These are phyloP conservation scores for Penicillium sp. DNA, from an alignment of 2,329 filamentous ascomycete species.

Conservation along the genomic window DNA sequence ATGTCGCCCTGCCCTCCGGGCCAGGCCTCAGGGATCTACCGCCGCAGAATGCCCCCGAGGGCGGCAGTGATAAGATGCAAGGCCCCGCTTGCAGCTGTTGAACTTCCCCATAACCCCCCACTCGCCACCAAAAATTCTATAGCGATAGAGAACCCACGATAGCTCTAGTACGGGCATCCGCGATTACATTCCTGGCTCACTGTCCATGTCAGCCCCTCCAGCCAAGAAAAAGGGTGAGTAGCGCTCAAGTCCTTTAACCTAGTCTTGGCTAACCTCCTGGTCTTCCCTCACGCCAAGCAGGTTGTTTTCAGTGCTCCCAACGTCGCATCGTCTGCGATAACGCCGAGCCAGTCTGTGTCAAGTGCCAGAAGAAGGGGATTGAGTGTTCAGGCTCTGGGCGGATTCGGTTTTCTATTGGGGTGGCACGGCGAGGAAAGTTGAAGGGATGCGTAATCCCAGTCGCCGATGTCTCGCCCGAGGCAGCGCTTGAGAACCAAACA, in stretches of 20 bases:
- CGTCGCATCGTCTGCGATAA: conserved; percentile 41
- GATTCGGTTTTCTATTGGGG: conserved; percentile 31
- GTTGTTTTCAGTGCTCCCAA: conserved; percentile 41
- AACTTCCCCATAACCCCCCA: not conserved
- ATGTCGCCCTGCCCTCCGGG: too few relatives aligned
- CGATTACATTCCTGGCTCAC: not conserved
- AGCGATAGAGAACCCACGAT: not conserved
- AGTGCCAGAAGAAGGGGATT: conserved; percentile 36
- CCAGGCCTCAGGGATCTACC: too few relatives aligned
- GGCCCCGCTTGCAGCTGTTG: not conserved
- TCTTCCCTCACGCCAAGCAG: conserved; percentile 14
- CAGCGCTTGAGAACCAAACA: not conserved
- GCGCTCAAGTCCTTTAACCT: not conserved
- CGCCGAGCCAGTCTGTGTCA: conserved; percentile 34
- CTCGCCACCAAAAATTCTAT: not conserved
- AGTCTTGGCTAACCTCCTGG: not conserved
- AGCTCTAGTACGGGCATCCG: not conserved
- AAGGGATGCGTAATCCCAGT: conserved; percentile 20
- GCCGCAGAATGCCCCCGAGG: too few relatives aligned
- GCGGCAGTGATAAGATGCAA: not conserved
- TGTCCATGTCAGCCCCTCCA: not conserved
- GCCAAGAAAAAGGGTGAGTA: not conserved
- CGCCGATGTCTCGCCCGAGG: not conserved
- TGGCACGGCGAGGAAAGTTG: conserved; percentile 22
- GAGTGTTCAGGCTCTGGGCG: conserved; percentile 34